Conservation (phyloP, 179 eudicot species). For the Gypsophila paniculata region DNA sequence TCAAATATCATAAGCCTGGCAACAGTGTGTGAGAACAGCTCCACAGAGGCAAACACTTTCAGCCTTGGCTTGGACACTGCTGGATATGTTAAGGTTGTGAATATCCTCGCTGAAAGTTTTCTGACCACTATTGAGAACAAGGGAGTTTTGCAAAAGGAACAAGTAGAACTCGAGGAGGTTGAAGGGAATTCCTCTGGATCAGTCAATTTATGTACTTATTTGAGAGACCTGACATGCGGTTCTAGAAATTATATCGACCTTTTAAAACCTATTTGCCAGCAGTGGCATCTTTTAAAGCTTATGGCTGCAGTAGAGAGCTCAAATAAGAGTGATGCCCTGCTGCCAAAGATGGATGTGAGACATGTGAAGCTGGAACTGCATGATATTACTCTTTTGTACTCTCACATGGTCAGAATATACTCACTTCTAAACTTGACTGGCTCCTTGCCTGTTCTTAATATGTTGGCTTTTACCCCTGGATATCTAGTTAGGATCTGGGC, state of each 20-base stretch:
- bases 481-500: constrained; percentile 68
- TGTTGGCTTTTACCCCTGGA: constrained; percentile 92
- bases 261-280: constrained; percentile 73
- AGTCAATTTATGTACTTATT: constrained; percentile 15
- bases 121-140: constrained; percentile 43
- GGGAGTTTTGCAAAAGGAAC: constrained; percentile 36
- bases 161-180: constrained; percentile 31
- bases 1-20: constrained; percentile 66
- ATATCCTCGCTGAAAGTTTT: constrained; percentile 55
- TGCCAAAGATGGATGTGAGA: constrained; percentile 17
- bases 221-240: constrained; percentile 30
- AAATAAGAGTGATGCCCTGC: constrained; percentile 23
- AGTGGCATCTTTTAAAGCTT: constrained; percentile 82
- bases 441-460: constrained; percentile 74
- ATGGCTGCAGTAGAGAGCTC: constrained; percentile 36
- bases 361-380: constrained; percentile 37
- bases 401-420: constrained; percentile 67
- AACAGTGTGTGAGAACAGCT: constrained; percentile 45
- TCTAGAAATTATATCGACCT: constrained; percentile 58
- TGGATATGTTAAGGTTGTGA: constrained; percentile 53
- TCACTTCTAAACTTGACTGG: constrained; percentile 55
- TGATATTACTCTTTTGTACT: constrained; percentile 68
- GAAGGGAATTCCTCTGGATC: constrained; percentile 32
- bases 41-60: constrained; percentile 41
- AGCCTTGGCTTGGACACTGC: constrained; percentile 50